Conservation (phyloP, 305 asterid species). For the Salvia sclarea region DNA sequence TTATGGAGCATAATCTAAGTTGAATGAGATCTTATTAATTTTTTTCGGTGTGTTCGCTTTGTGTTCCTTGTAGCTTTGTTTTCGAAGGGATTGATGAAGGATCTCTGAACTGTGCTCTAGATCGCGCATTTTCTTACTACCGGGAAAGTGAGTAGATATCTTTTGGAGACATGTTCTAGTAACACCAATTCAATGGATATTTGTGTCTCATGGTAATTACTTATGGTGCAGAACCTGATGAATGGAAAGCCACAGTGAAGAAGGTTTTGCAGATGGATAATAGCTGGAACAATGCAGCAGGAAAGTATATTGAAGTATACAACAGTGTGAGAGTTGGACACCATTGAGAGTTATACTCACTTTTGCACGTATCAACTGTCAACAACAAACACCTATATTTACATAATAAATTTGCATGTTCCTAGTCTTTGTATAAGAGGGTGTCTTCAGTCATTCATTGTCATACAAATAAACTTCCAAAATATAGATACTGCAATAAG, state of each 20-base stretch:
- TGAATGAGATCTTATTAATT: not conserved
- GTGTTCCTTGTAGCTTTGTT: constrained; percentile 57
- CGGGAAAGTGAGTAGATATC: constrained; percentile 51
- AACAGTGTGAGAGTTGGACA: constrained; percentile 45
- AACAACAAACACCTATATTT: not conserved
- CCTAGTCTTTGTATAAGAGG: no score
- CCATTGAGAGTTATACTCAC: not conserved
- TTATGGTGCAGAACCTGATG: constrained; percentile 59
- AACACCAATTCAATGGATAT: no score
- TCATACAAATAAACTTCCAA: no score
- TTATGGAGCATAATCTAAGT: not conserved
- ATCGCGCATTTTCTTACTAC: constrained; percentile 67
- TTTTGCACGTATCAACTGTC: no score
- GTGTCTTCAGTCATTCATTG: no score
- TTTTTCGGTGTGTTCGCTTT: no score
- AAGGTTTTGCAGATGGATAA: constrained; percentile 64
- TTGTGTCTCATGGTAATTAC: no score
- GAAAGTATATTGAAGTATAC: constrained; percentile 68
- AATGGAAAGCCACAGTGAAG: constrained; percentile 54
- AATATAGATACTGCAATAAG: no score
- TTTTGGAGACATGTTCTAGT: no score
- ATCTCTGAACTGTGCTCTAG: constrained; percentile 60
- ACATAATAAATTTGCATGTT: not conserved
- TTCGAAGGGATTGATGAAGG: constrained; percentile 85
- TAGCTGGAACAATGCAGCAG: constrained; percentile 87